Evolutionary conservation across 2,329 filamentous ascomycete species (phyloP), one percentile per base, ranked within the genome.

Genomic region (Pseudocercospora vitis): DNA sequence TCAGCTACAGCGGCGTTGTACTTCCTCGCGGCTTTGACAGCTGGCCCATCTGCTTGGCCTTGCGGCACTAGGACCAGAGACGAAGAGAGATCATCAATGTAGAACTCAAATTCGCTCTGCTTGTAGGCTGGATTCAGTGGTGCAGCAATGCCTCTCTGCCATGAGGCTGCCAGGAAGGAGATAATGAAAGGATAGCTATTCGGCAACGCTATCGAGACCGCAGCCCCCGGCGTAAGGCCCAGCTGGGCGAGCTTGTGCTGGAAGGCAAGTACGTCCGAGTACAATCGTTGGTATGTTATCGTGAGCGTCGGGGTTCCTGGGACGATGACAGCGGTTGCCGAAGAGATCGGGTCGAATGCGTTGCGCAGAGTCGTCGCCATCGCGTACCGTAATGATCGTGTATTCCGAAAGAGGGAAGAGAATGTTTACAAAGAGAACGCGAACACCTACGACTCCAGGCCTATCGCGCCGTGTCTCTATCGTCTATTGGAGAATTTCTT

Each of bases 121-220:
- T 91, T 95, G 77, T 95, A 95, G 39, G 85, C 86, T 33, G 89
- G 84, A 71, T 95, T 95, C 61, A 95, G 76, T n/a, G 89, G 90
- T 2, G 90, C 90, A 6, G 89, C 89, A 63, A 94, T 86, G 24
- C 79, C 88, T 65, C 90, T 82, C 75, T 94, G 89, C 83, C 86
- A 90, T n/a, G 88, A 83, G 14, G 85, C 81, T n/a, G 89, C 89
- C 39, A 95, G 81, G 73, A 95, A 95, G 2, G 89, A 85, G 52
- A 94, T 84, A 68, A 95, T 88, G 74, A 95, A 94, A 71, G 91
- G 88, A 73, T 90, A 91, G 49, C 86, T 90, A 76, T 95, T 95
- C 55, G 87, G 82, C 14, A 91, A 81, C 23, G 89, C 87, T 69
- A 95, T 91, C 44, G 89, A 94, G 48, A 95, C 88, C 42, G 88